A percentile compares a stretch with the other conserved stretches of the same genome.
Evolutionary conservation across 768 basidiomycete genomes (phyloP).

Genomic region (Pisolithus tinctorius): DNA sequence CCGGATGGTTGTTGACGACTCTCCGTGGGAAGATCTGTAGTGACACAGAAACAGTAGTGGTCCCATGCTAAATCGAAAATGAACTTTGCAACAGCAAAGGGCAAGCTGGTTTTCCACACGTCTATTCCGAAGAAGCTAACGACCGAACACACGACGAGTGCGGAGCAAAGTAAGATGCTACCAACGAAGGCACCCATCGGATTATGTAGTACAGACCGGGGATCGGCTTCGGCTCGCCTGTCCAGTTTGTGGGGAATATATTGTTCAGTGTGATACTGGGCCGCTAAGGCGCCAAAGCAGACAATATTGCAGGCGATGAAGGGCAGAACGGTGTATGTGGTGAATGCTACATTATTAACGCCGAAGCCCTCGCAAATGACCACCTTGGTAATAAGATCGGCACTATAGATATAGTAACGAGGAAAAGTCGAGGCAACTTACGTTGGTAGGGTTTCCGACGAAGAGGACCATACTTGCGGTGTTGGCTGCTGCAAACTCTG

Average conservation of each 20-base stretch:
- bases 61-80: slow-evolving; percentile 60
- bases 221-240: slow-evolving; percentile 32
- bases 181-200: slow-evolving; percentile 71
- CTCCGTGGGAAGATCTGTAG: neutral
- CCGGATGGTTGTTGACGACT: neutral
- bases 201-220: slow-evolving; percentile 65
- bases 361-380: slow-evolving; percentile 84
- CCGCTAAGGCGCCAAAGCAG: slow-evolving; percentile 50
- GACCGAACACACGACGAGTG: slow-evolving; percentile 68
- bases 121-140: slow-evolving; percentile 72
- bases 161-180: slow-evolving; percentile 52
- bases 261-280: slow-evolving; percentile 53
- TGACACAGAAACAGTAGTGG: slow-evolving; percentile 35
- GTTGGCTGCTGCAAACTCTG: slow-evolving; percentile 75
- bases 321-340: slow-evolving; percentile 77
- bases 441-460: slow-evolving; percentile 90
- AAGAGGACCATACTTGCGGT: slow-evolving; percentile 72
- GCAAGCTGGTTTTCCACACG: slow-evolving; percentile 80
- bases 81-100: slow-evolving; percentile 71
- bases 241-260: slow-evolving; percentile 46
- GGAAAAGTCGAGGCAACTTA: slow-evolving; percentile 6
- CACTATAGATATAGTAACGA: neutral
- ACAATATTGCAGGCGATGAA: slow-evolving; percentile 60
- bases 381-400: slow-evolving; percentile 25
- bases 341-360: slow-evolving; percentile 72